Evolutionary conservation across 192 early-diverging fungal species (phyloP).

Genomic region (Phycomyces nitens): DNA sequence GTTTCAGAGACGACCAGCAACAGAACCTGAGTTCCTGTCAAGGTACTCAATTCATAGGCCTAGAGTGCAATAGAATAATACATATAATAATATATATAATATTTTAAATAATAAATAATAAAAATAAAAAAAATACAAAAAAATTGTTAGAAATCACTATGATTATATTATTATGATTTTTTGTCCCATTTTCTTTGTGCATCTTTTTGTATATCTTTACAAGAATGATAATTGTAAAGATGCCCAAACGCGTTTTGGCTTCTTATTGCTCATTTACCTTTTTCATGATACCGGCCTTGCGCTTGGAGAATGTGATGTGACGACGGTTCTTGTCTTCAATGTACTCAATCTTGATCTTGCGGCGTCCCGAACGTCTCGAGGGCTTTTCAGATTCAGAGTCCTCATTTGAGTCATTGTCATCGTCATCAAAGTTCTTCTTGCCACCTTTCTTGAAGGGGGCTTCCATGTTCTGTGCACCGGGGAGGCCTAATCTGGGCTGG

Average conservation of each 20-base stretch:
- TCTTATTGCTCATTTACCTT: conserved; percentile 51
- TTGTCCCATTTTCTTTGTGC: background rate
- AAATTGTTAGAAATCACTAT: no score
- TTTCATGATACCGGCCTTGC: conserved; percentile 96
- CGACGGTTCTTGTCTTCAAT: conserved; percentile 89
- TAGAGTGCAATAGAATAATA: conserved; percentile 11
- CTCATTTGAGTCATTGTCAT: conserved; percentile 52
- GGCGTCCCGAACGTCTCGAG: conserved; percentile 70
- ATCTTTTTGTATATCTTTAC: no score
- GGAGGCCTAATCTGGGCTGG: conserved; percentile 1
- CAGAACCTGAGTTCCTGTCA: conserved; percentile 92
- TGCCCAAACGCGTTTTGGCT: background rate
- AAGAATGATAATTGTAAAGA: no score
- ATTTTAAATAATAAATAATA: background rate
- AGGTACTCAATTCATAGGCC: conserved; percentile 89
- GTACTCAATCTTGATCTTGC: conserved; percentile 94
- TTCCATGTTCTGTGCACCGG: conserved; percentile 3
- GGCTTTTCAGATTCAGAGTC: conserved; percentile 56
- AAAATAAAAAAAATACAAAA: no score
- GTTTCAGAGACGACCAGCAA: conserved; percentile 92
- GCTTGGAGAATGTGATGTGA: conserved; percentile 91
- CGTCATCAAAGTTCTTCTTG: conserved; percentile 17
- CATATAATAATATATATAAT: no score
- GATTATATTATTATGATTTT: no score
- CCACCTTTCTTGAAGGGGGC: background rate